Percentiles rank a stretch among this genome's conserved stretches.
Conservation (phyloP, 805 yeast species). For the Saccharomycopsis sp. region DNA sequence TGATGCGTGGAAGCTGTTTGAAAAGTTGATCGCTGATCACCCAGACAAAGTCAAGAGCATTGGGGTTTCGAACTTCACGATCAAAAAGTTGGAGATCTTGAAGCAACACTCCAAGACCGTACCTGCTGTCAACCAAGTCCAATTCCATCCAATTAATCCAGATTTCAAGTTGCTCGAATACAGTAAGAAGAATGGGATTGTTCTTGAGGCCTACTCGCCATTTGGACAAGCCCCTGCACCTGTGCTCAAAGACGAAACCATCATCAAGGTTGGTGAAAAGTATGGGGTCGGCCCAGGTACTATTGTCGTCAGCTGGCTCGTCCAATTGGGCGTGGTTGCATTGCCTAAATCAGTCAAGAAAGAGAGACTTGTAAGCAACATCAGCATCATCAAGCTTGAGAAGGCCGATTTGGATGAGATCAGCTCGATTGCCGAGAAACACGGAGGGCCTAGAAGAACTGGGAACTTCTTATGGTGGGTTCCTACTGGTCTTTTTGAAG, state of each 20-base stretch:
- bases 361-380: neutral
- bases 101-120: slow-evolving; percentile 38
- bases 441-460: slow-evolving; percentile 3
- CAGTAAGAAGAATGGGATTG: slow-evolving; percentile 45
- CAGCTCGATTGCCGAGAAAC: neutral
- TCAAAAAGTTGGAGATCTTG: slow-evolving; percentile 34
- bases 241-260: slow-evolving; percentile 36
- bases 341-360: neutral
- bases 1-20: neutral
- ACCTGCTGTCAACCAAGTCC: slow-evolving; percentile 71
- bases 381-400: neutral
- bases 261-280: slow-evolving; percentile 38
- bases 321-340: neutral
- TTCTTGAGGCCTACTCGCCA: slow-evolving; percentile 70
- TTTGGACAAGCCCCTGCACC: slow-evolving; percentile 56
- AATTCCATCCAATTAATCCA: slow-evolving; percentile 64
- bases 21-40: neutral
- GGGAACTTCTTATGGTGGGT: slow-evolving; percentile 6
- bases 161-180: slow-evolving; percentile 51
- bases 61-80: slow-evolving; percentile 52
- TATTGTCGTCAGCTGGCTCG: slow-evolving; percentile 26
- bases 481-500: neutral
- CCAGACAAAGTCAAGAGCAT: slow-evolving; percentile 38
- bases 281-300: slow-evolving; percentile 27
- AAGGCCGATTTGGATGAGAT: neutral